Evolutionary conservation across 768 basidiomycete species (phyloP).

Genomic region (Leccinum rimulosum): DNA sequence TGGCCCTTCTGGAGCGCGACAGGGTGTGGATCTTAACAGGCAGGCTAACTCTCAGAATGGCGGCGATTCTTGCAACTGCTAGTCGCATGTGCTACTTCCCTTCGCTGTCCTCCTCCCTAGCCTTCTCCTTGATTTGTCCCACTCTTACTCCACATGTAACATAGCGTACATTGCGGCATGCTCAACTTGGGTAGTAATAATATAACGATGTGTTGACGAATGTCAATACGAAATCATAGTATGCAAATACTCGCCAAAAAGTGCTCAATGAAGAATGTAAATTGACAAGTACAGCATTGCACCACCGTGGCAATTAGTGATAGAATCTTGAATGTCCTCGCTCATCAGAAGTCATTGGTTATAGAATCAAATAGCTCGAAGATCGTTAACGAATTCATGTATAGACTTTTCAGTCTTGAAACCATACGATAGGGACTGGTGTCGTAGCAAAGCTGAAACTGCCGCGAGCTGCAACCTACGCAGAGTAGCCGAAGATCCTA

Average conservation of each 20-base stretch:
- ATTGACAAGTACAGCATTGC: neutral
- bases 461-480: slow-evolving; percentile 53
- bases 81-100: slow-evolving; percentile 18
- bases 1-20: slow-evolving; percentile 48
- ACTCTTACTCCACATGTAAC: slow-evolving; percentile 28
- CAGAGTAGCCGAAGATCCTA: slow-evolving; percentile 53
- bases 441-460: slow-evolving; percentile 52
- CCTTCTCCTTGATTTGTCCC: slow-evolving; percentile 14
- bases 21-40: slow-evolving; percentile 82
- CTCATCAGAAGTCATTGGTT: slow-evolving; percentile 56
- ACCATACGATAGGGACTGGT: slow-evolving; percentile 52
- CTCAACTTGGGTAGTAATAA: slow-evolving; percentile 29
- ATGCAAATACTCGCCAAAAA: neutral
- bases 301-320: neutral
- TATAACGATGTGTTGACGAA: slow-evolving; percentile 6
- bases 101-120: slow-evolving; percentile 1
- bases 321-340: slow-evolving; percentile 47
- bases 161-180: slow-evolving; percentile 27
- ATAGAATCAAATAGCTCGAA: slow-evolving; percentile 37
- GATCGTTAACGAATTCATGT: slow-evolving; percentile 46
- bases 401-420: slow-evolving; percentile 46
- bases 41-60: slow-evolving; percentile 48
- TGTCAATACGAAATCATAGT: slow-evolving; percentile 8
- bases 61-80: slow-evolving; percentile 78
- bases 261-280: neutral